These are phyloP conservation scores for Pestalotiopsis fici DNA, from an alignment of 2,329 filamentous ascomycete species.

Conservation along the genomic window DNA sequence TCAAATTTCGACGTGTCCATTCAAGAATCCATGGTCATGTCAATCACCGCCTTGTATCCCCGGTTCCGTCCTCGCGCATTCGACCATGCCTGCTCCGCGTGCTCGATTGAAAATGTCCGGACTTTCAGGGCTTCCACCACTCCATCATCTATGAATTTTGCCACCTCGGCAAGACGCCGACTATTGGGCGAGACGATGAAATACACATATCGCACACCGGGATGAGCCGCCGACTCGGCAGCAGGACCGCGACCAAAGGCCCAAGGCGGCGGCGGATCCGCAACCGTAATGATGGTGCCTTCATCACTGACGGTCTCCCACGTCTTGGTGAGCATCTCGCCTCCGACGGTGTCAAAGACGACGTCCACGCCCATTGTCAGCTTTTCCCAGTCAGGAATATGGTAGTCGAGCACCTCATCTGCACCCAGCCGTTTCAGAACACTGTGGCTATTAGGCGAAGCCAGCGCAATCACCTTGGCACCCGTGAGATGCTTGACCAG, in stretches of 20 bases:
- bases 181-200: conserved; percentile 28
- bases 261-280: conserved; percentile 33
- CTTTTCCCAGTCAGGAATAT: conserved; percentile 7
- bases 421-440: background rate
- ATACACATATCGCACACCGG: conserved; percentile 24
- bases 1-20: no score
- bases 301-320: conserved; percentile 30
- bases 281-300: conserved; percentile 34
- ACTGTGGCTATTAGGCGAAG: conserved; percentile 14
- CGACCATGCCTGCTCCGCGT: conserved; percentile 26
- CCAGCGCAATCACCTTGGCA: conserved; percentile 28
- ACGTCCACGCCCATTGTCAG: conserved; percentile 23
- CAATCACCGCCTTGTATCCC: conserved; percentile 26
- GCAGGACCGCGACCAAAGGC: conserved; percentile 23
- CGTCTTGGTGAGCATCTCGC: conserved; percentile 23
- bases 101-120: conserved; percentile 20
- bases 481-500: conserved; percentile 19
- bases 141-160: conserved; percentile 21
- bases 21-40: background rate
- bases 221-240: conserved; percentile 15
- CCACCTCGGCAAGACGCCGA: conserved; percentile 18
- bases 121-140: conserved; percentile 20
- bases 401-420: background rate
- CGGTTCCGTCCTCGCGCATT: conserved; percentile 20
- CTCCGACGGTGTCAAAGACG: conserved; percentile 33